These are phyloP conservation scores for Aspergillus cejpii DNA, from an alignment of 2,329 filamentous ascomycete genomes.

Conservation along the genomic window DNA sequence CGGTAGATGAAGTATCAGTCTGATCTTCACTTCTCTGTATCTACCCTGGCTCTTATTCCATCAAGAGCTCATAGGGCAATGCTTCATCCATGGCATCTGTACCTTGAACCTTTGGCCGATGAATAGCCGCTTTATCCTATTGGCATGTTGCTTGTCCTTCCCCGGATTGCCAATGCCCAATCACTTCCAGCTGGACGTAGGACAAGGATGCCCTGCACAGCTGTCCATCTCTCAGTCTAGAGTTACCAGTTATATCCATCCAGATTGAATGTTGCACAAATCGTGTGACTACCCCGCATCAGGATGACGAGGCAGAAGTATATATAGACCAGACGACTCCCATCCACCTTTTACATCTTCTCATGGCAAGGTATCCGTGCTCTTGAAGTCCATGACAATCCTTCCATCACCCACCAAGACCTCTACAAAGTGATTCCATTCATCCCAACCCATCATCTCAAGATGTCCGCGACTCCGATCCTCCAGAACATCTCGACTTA, in stretches of 20 bases:
- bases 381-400: background rate
- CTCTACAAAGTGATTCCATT: background rate
- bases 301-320: slow-evolving; percentile 7
- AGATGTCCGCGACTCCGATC: slow-evolving; percentile 20
- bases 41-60: background rate
- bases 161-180: background rate
- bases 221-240: background rate
- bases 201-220: too few relatives aligned
- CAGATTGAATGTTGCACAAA: background rate
- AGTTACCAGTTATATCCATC: background rate
- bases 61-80: background rate
- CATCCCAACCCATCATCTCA: background rate
- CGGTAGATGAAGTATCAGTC: too few relatives aligned
- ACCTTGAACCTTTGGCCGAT: background rate
- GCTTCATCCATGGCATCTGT: background rate
- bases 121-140: background rate
- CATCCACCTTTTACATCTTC: background rate
- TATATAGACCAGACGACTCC: slow-evolving; percentile 17
- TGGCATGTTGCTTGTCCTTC: background rate
- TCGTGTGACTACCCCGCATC: slow-evolving; percentile 22
- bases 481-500: slow-evolving; percentile 17
- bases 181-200: background rate
- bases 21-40: too few relatives aligned
- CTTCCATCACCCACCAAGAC: background rate
- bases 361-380: background rate